Conservation (phyloP, 1,139 yeast genomes). For the Scheffersomyces illinoinensis region DNA sequence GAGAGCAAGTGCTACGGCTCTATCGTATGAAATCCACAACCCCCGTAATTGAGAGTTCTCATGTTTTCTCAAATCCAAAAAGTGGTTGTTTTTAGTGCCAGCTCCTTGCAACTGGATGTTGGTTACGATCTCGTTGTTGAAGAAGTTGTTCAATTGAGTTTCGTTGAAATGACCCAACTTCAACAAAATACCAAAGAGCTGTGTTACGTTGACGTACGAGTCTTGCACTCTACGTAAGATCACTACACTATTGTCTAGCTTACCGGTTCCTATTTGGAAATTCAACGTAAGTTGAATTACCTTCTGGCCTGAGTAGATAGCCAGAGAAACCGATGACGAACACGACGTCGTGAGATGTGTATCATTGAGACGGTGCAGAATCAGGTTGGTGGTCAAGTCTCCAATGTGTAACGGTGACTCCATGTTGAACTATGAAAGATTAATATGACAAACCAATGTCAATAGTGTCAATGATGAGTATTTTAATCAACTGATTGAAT, state of each 20-base stretch:
- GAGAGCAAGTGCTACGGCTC: slow-evolving; percentile 42
- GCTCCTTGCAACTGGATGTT: slow-evolving; percentile 34
- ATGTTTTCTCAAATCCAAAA: slow-evolving; percentile 31
- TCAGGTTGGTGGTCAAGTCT: slow-evolving; percentile 45
- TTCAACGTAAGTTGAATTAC: slow-evolving; percentile 36
- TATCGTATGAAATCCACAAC: slow-evolving; percentile 48
- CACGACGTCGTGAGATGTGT: slow-evolving; percentile 34
- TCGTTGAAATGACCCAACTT: slow-evolving; percentile 26
- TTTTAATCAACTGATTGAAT: not conserved
- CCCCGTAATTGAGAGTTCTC: slow-evolving; percentile 32
- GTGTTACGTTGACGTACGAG: slow-evolving; percentile 44
- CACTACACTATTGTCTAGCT: slow-evolving; percentile 14
- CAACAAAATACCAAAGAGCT: slow-evolving; percentile 36
- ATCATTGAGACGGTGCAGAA: slow-evolving; percentile 35
- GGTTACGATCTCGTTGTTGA: slow-evolving; percentile 35
- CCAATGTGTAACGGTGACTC: slow-evolving; percentile 50
- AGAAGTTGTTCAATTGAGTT: slow-evolving; percentile 29
- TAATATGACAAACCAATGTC: not conserved
- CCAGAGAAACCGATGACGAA: slow-evolving; percentile 27
- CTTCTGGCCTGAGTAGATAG: slow-evolving; percentile 39
- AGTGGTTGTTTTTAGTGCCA: slow-evolving; percentile 14
- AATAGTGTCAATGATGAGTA: not conserved
- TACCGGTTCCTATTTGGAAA: slow-evolving; percentile 9
- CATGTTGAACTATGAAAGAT: slow-evolving; percentile 19
- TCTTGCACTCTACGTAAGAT: slow-evolving; percentile 47